phyloP scores from a whole-genome alignment of 495 filamentous ascomycete genomes.

The Cercophora sp. region DNA sequence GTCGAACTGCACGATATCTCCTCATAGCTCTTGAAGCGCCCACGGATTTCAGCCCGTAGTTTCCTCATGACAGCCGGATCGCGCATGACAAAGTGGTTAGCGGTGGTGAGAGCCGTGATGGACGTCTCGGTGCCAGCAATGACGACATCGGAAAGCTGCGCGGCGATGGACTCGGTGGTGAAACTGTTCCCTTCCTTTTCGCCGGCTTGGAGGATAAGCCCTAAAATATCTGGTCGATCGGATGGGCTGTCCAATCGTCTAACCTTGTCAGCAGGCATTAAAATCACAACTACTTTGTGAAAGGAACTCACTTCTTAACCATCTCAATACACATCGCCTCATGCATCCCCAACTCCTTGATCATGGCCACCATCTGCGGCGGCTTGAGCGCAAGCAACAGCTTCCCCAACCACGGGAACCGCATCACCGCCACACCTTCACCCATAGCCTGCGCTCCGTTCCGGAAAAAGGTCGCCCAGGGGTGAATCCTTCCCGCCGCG shows the following conservation, averaged over 20 bases:
- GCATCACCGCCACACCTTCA: slow-evolving; percentile 5
- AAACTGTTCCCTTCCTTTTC: slow-evolving; percentile 16
- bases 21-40: slow-evolving; percentile 27
- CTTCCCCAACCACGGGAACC: background rate
- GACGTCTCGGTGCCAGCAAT: slow-evolving; percentile 50
- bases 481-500: slow-evolving; percentile 38
- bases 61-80: slow-evolving; percentile 25
- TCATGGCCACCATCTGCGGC: slow-evolving; percentile 13
- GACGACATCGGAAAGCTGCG: slow-evolving; percentile 24
- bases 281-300: too few species aligned
- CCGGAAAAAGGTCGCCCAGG: slow-evolving; percentile 44
- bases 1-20: slow-evolving; percentile 31
- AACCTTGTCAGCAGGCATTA: background rate
- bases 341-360: slow-evolving; percentile 14
- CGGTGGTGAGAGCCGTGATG: slow-evolving; percentile 36
- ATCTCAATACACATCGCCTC: slow-evolving; percentile 15
- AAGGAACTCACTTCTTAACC: slow-evolving; percentile 20
- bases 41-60: slow-evolving; percentile 39
- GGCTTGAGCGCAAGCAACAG: slow-evolving; percentile 11
- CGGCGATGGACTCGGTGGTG: slow-evolving; percentile 19
- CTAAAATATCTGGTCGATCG: slow-evolving; percentile 22
- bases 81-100: slow-evolving; percentile 33
- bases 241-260: slow-evolving; percentile 13
- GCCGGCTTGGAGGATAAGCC: slow-evolving; percentile 15
- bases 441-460: slow-evolving; percentile 29